Conservation (phyloP, 202 grass and related monocot genomes). For the Schoenoplectus triqueter region DNA sequence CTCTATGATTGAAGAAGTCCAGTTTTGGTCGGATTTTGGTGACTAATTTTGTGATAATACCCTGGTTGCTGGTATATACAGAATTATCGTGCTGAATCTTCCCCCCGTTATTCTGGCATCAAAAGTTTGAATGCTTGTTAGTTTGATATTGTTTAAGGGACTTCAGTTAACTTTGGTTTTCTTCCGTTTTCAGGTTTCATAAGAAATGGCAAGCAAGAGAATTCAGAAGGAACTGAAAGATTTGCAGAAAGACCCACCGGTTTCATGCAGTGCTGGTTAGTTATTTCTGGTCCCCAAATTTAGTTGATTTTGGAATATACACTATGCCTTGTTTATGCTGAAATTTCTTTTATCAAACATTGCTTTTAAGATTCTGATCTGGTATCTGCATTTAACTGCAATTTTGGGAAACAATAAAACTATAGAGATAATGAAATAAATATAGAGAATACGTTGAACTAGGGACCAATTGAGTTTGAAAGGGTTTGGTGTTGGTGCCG, state of each 20-base stretch:
- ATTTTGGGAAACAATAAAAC: neutral
- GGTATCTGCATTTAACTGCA: neutral
- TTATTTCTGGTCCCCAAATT: neutral
- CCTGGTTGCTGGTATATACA: neutral
- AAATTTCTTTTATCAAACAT: neutral
- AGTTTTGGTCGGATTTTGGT: neutral
- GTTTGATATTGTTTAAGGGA: neutral
- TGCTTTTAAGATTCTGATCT: constrained; percentile 33
- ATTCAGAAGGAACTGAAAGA: constrained; percentile 96
- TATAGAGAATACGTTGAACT: neutral
- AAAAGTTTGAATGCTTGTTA: neutral
- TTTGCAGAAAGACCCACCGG: constrained; percentile 89
- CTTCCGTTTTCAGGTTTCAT: neutral
- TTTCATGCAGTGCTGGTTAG: constrained; percentile 90
- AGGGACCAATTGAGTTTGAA: neutral
- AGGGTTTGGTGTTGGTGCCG: neutral
- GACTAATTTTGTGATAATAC: neutral
- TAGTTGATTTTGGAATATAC: neutral
- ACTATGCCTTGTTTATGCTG: neutral
- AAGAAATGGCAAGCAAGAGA: constrained; percentile 78
- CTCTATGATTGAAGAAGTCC: neutral
- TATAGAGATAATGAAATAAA: neutral
- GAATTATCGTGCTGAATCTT: constrained; percentile 5
- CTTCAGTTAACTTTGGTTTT: neutral
- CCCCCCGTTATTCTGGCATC: neutral